A percentile compares a stretch with the other conserved stretches of the same genome.
These are phyloP conservation scores for Tricholoma saponaceum DNA, from an alignment of 768 basidiomycete species.

Conservation along the genomic window DNA sequence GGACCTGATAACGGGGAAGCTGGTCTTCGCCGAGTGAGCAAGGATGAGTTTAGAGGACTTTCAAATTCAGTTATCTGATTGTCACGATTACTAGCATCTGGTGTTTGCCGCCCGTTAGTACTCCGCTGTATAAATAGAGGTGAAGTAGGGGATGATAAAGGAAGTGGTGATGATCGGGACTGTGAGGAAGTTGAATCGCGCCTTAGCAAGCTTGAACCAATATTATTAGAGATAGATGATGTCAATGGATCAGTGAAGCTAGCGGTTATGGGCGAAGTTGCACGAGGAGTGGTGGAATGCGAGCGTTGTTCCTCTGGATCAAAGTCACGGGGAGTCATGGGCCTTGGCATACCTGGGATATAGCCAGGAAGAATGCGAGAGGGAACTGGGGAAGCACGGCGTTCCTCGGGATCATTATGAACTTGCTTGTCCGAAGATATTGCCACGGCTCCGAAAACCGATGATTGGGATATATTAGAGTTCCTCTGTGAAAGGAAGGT, in stretches of 20 bases:
- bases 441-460: conserved; percentile 59
- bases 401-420: conserved; percentile 43
- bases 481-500: conserved; percentile 21
- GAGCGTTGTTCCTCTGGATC: conserved; percentile 70
- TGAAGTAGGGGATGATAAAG: conserved; percentile 41
- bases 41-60: conserved; percentile 44
- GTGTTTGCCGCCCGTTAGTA: conserved; percentile 62
- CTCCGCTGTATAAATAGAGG: conserved; percentile 55
- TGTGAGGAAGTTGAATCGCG: conserved; percentile 56
- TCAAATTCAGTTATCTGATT: conserved; percentile 41
- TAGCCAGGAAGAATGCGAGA: conserved; percentile 72
- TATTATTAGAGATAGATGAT: conserved; percentile 30
- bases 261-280: conserved; percentile 57
- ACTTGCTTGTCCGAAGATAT: conserved; percentile 61
- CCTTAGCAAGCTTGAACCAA: conserved; percentile 37
- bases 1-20: conserved; percentile 66
- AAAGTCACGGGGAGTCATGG: conserved; percentile 83
- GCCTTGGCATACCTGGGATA: conserved; percentile 86
- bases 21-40: conserved; percentile 57
- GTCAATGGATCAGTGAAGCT: conserved; percentile 24
- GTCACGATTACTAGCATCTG: conserved; percentile 41
- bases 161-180: conserved; percentile 45
- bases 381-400: conserved; percentile 59
- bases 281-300: conserved; percentile 77
- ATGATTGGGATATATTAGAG: conserved; percentile 31